A percentile compares a stretch with the other conserved stretches of the same genome.
phyloP scores from a whole-genome alignment of 108 stramenopile genomes.

The Cyclotella cryptica region DNA sequence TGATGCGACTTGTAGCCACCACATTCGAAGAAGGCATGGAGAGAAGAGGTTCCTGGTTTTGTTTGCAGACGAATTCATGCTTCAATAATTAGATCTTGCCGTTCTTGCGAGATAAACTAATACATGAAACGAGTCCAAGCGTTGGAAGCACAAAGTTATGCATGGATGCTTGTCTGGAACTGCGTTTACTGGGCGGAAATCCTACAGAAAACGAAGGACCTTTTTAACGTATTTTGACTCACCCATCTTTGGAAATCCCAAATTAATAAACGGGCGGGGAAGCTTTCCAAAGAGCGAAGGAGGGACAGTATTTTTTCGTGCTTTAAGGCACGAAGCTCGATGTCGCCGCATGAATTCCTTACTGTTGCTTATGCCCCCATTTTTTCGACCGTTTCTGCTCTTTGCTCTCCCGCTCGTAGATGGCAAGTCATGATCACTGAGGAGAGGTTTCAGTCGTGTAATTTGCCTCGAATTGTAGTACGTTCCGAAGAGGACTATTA shows the following conservation, averaged over 20 bases:
- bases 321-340: conserved; percentile 8
- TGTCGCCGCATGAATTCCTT: not conserved
- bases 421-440: conserved; percentile 1
- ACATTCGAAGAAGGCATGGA: conserved; percentile 35
- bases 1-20: conserved; percentile 24
- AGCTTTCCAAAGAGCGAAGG: conserved; percentile 17
- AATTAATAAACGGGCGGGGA: conserved; percentile 31
- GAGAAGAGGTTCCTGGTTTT: conserved; percentile 20
- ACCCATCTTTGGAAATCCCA: conserved; percentile 49
- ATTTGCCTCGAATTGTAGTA: conserved; percentile 2
- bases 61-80: not conserved
- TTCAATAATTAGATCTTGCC: not conserved
- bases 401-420: not conserved
- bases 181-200: not conserved
- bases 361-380: not conserved
- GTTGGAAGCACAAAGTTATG: not conserved
- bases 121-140: not conserved
- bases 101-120: not conserved
- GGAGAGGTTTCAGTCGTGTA: not conserved
- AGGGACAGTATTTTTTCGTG: conserved; percentile 25
- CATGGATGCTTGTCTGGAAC: not conserved
- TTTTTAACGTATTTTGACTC: not conserved
- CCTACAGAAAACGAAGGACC: not conserved
- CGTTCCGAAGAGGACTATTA: not conserved
- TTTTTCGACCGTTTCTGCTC: not conserved